These are phyloP conservation scores for Epicoccum sorghinum DNA, from an alignment of 2,329 filamentous ascomycete species.

Conservation along the genomic window DNA sequence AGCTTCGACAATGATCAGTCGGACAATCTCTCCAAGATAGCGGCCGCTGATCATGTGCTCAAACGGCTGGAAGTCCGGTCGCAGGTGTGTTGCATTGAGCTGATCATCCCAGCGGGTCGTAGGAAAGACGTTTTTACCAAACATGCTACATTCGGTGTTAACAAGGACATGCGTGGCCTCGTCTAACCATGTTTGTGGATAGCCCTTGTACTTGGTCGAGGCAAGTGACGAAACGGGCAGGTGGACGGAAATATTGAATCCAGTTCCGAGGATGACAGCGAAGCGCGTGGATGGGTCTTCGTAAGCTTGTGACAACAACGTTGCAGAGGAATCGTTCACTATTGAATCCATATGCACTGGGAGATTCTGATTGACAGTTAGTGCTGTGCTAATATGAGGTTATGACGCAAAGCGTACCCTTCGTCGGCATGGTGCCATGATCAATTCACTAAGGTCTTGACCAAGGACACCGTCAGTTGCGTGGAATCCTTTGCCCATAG, in stretches of 20 bases:
- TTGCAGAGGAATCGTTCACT: conserved; percentile 68
- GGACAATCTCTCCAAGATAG: conserved; percentile 68
- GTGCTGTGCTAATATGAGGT: conserved; percentile 6
- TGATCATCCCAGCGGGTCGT: conserved; percentile 67
- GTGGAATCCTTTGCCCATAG: conserved; percentile 70
- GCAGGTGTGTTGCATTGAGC: conserved; percentile 62
- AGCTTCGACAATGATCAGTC: conserved; percentile 66
- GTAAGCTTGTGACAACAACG: conserved; percentile 67
- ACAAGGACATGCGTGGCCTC: conserved; percentile 66
- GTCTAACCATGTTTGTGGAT: conserved; percentile 61
- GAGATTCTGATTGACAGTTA: conserved; percentile 48
- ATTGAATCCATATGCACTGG: conserved; percentile 67
- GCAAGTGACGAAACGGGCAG: conserved; percentile 63
- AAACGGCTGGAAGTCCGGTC: conserved; percentile 68
- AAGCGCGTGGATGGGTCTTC: conserved; percentile 65
- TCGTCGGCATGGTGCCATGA: conserved; percentile 63
- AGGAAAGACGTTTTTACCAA: conserved; percentile 64
- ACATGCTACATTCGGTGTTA: conserved; percentile 72
- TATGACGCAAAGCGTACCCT: conserved; percentile 41
- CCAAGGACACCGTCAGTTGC: conserved; percentile 65
- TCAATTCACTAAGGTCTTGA: conserved; percentile 64
- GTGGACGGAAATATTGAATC: conserved; percentile 68
- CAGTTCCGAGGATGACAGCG: conserved; percentile 69
- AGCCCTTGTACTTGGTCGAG: conserved; percentile 60
- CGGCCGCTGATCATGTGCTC: conserved; percentile 69